Conservation (phyloP, 2,329 filamentous ascomycete genomes). For the Cladophialophora psammophila region DNA sequence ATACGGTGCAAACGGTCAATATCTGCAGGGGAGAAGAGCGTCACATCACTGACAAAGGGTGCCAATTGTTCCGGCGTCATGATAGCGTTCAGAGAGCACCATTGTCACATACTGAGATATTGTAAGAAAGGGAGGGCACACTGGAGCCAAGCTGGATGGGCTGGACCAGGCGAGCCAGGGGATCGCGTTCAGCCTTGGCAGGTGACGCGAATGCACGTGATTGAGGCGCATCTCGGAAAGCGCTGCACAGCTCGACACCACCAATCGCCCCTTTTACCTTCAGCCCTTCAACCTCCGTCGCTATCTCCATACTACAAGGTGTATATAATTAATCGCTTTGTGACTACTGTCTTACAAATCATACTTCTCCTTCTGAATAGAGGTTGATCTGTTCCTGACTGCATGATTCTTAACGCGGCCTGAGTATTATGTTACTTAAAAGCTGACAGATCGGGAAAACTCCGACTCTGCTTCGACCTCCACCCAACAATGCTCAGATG, state of each 20-base stretch:
- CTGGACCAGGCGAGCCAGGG: neutral
- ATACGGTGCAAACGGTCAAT: constrained; percentile 32
- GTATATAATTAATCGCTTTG: neutral
- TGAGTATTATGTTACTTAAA: neutral
- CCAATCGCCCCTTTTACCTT: neutral
- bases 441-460: neutral
- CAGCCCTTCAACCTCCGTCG: neutral
- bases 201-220: neutral
- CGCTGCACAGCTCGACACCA: neutral
- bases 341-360: neutral
- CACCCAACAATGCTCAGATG: neutral
- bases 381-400: neutral
- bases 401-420: neutral
- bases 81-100: neutral
- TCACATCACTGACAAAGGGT: constrained; percentile 24
- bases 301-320: neutral
- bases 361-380: neutral
- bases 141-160: neutral
- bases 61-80: constrained; percentile 33
- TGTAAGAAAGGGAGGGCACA: neutral
- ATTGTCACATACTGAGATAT: neutral
- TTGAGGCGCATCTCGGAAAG: neutral
- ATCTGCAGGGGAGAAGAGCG: constrained; percentile 23
- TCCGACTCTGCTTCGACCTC: neutral
- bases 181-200: constrained; percentile 1